phyloP scores from a whole-genome alignment of 2,329 filamentous ascomycete species.

The Sphaerulina populicola region DNA sequence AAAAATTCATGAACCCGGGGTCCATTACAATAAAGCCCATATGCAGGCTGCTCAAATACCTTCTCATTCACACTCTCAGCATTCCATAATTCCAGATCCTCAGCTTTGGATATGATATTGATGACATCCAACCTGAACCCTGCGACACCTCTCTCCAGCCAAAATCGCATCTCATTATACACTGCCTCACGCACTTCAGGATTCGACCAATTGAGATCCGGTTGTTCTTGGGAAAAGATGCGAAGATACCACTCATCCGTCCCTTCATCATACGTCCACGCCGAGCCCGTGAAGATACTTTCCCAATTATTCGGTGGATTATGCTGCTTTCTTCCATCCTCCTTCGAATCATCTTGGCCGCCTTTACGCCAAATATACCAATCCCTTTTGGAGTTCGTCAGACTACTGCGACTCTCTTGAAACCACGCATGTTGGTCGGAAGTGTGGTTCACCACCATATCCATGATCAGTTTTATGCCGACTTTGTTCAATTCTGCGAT shows the following conservation, averaged over 20 bases:
- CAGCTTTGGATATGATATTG: constrained; percentile 42
- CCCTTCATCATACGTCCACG: constrained; percentile 40
- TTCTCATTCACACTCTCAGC: constrained; percentile 36
- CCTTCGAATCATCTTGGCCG: constrained; percentile 35
- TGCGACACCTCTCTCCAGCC: constrained; percentile 37
- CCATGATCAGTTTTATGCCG: constrained; percentile 43
- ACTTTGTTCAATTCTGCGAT: constrained; percentile 37
- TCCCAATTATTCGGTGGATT: constrained; percentile 51
- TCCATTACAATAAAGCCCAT: constrained; percentile 18
- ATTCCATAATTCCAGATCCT: constrained; percentile 36
- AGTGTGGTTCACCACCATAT: constrained; percentile 33
- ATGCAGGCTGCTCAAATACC: constrained; percentile 14
- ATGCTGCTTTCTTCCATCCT: constrained; percentile 46
- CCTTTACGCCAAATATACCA: constrained; percentile 60
- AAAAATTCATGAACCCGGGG: constrained; percentile 15
- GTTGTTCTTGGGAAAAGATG: constrained; percentile 41
- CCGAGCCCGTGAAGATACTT: constrained; percentile 34
- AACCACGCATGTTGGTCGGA: constrained; percentile 50
- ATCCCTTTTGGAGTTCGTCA: constrained; percentile 46
- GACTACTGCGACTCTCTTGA: constrained; percentile 44
- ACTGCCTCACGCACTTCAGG: constrained; percentile 38
- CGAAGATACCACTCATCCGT: constrained; percentile 43
- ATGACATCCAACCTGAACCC: constrained; percentile 45
- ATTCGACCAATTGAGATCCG: constrained; percentile 44
- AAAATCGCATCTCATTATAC: constrained; percentile 42